These are phyloP conservation scores for Akanthomyces muscarius DNA, from an alignment of 2,329 filamentous ascomycete genomes.

Conservation along the genomic window DNA sequence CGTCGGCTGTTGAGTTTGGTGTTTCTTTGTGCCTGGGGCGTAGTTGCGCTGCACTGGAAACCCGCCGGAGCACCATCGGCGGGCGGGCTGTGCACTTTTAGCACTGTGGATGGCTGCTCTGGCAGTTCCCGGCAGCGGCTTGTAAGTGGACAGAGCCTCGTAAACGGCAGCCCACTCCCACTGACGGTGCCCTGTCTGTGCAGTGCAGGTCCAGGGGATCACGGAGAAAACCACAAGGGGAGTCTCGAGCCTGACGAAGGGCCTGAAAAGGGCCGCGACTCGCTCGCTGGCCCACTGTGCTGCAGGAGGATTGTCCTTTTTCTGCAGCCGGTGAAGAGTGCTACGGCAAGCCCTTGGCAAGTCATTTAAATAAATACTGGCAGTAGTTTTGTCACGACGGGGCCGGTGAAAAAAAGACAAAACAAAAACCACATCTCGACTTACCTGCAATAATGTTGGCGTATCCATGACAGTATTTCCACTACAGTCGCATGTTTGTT, in stretches of 20 bases:
- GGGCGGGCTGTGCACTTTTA: neutral
- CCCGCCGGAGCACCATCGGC: neutral
- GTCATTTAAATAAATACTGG: too few species aligned
- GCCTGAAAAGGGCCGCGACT: neutral
- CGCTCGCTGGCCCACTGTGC: neutral
- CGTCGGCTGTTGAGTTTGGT: too few species aligned
- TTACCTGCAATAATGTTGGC: too few species aligned
- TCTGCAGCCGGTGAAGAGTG: too few species aligned
- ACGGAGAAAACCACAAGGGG: neutral
- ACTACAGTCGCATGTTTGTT: too few species aligned
- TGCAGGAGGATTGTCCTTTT: neutral
- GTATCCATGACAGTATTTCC: too few species aligned
- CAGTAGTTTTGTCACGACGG: too few species aligned
- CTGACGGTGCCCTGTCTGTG: neutral
- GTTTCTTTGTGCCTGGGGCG: too few species aligned
- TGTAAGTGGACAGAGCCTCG: neutral
- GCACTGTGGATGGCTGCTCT: neutral
- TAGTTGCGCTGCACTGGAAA: too few species aligned
- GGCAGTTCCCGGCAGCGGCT: neutral
- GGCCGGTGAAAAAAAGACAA: too few species aligned
- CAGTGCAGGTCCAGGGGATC: neutral
- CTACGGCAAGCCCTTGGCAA: too few species aligned
- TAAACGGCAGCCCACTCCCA: neutral
- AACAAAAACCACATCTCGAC: too few species aligned
- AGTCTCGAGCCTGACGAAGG: neutral